phyloP scores from a whole-genome alignment of 495 filamentous ascomycete genomes.

The Podospora tetraspora region DNA sequence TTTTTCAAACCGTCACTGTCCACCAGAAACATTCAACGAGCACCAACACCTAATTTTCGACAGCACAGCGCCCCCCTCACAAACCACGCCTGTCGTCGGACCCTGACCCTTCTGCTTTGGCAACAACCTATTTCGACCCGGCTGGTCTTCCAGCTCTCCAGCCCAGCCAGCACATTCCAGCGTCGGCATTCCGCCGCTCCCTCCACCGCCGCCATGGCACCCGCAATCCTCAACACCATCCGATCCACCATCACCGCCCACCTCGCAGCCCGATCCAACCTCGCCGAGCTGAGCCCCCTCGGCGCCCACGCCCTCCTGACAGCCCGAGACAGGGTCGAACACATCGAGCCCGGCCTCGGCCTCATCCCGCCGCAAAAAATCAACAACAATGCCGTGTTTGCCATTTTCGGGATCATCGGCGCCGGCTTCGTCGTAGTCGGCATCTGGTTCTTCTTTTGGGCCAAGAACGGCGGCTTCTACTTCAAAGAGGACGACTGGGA shows the following conservation, averaged over 20 bases:
- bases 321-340: constrained; percentile 27
- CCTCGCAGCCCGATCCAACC: constrained; percentile 12
- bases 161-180: constrained; percentile 22
- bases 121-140: constrained; percentile 12
- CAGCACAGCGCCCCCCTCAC: background rate
- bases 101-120: constrained; percentile 1
- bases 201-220: constrained; percentile 26
- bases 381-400: constrained; percentile 79
- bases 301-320: constrained; percentile 36
- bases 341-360: constrained; percentile 42
- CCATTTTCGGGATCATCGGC: constrained; percentile 79
- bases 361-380: constrained; percentile 59
- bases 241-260: constrained; percentile 11
- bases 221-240: constrained; percentile 24
- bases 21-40: background rate
- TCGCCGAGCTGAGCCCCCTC: constrained; percentile 35
- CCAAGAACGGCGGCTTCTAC: constrained; percentile 88
- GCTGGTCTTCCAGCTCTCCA: constrained; percentile 17
- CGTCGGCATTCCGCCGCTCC: constrained; percentile 6
- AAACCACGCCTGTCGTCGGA: background rate
- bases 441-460: constrained; percentile 99
- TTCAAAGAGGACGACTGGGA: constrained; percentile 88
- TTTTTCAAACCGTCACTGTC: background rate
- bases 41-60: background rate
- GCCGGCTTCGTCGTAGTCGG: constrained; percentile 65